These are phyloP conservation scores for Amanita molliuscula DNA, from an alignment of 768 basidiomycete species.

Conservation along the genomic window DNA sequence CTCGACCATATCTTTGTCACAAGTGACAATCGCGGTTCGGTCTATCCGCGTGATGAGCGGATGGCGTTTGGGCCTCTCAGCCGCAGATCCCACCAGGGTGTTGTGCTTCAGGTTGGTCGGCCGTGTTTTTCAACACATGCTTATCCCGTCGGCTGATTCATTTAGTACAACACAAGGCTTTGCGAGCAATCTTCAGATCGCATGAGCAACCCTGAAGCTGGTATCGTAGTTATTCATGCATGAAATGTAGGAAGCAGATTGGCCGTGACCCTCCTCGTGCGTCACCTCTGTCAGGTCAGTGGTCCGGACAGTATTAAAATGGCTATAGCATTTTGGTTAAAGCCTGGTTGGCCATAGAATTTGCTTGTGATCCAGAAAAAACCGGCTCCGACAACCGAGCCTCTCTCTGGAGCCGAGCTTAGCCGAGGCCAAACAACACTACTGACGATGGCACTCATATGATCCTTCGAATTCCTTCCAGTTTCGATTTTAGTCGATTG, in stretches of 20 bases:
- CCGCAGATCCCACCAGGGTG: constrained; percentile 36
- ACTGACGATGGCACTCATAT: too few relatives aligned
- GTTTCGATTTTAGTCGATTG: too few relatives aligned
- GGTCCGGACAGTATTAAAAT: too few relatives aligned
- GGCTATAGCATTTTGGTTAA: too few relatives aligned
- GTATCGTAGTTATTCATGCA: constrained; percentile 44
- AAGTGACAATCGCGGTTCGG: constrained; percentile 44
- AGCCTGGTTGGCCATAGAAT: too few relatives aligned
- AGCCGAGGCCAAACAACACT: too few relatives aligned
- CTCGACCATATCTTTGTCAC: constrained; percentile 64
- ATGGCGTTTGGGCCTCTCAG: constrained; percentile 59
- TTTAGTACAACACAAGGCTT: constrained; percentile 31
- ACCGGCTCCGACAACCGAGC: too few relatives aligned
- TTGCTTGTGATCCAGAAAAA: too few relatives aligned
- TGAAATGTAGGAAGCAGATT: constrained; percentile 42
- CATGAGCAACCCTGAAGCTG: constrained; percentile 54
- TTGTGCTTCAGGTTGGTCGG: constrained; percentile 39
- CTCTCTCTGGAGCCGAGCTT: too few relatives aligned
- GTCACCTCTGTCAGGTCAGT: neutral
- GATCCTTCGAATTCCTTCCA: too few relatives aligned
- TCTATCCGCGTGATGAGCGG: constrained; percentile 58
- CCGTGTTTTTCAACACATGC: neutral
- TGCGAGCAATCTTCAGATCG: constrained; percentile 27
- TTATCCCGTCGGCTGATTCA: neutral
- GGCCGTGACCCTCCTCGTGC: constrained; percentile 57